phyloP scores from a whole-genome alignment of 192 early-diverging fungal genomes.

The Piromyces sp. region DNA sequence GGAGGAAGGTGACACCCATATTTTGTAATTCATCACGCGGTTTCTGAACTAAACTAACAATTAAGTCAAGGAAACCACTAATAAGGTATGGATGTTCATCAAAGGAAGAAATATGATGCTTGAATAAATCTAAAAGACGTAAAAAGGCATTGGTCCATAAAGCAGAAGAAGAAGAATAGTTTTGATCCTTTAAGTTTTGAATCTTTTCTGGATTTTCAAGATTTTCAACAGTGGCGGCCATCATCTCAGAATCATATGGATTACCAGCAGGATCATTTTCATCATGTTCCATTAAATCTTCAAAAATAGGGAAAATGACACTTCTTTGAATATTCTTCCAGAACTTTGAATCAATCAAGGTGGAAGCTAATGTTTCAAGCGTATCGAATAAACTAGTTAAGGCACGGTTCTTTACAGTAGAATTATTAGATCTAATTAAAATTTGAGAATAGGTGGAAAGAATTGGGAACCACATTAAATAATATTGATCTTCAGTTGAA shows the following conservation, averaged over 20 bases:
- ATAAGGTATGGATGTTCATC: neutral
- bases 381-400: neutral
- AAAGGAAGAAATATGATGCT: neutral
- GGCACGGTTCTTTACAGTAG: neutral
- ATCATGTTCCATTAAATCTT: neutral
- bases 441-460: neutral
- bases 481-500: neutral
- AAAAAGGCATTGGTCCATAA: neutral
- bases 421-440: neutral
- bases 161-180: neutral
- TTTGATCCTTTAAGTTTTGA: neutral
- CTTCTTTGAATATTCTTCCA: neutral
- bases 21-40: neutral
- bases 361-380: neutral
- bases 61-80: neutral
- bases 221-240: neutral
- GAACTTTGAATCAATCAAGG: neutral
- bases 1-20: neutral
- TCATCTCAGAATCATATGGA: neutral
- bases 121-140: neutral
- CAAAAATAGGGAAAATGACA: neutral
- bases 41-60: neutral
- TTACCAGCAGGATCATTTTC: neutral
- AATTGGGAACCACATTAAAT: neutral
- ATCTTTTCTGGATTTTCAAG: neutral